Evolutionary conservation across 2,329 filamentous ascomycete species (phyloP).

Genomic region (Didymella arachidicola): DNA sequence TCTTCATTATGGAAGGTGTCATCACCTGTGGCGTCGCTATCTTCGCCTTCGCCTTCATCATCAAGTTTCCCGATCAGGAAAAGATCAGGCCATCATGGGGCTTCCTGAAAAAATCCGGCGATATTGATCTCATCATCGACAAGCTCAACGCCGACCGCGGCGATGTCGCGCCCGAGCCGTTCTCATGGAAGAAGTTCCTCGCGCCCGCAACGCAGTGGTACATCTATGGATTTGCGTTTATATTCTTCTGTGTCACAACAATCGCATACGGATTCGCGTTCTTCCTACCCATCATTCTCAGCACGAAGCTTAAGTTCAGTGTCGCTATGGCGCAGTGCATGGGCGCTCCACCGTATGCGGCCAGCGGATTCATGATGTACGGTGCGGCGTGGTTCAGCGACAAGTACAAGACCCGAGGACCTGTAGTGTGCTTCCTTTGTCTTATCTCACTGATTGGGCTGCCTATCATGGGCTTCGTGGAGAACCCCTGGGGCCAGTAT

Average conservation of each 20-base stretch:
- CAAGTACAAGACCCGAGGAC: slow-evolving; percentile 35
- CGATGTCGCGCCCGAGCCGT: slow-evolving; percentile 28
- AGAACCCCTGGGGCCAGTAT: slow-evolving; percentile 35
- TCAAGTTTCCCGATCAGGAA: slow-evolving; percentile 38
- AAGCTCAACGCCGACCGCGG: slow-evolving; percentile 34
- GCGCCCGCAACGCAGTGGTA: slow-evolving; percentile 35
- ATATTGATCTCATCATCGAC: slow-evolving; percentile 32
- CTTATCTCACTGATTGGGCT: slow-evolving; percentile 34
- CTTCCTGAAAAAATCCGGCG: slow-evolving; percentile 29
- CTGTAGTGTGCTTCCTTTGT: slow-evolving; percentile 32
- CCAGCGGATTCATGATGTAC: slow-evolving; percentile 38
- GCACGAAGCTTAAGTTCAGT: slow-evolving; percentile 34
- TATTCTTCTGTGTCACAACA: slow-evolving; percentile 33
- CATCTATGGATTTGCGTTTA: slow-evolving; percentile 35
- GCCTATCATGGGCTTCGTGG: slow-evolving; percentile 38
- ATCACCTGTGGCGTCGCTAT: slow-evolving; percentile 32
- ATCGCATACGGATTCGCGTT: slow-evolving; percentile 36
- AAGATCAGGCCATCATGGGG: slow-evolving; percentile 29
- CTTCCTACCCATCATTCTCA: slow-evolving; percentile 35
- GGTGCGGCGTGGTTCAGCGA: slow-evolving; percentile 35
- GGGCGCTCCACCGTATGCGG: slow-evolving; percentile 37
- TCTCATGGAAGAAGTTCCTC: slow-evolving; percentile 34
- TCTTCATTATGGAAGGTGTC: slow-evolving; percentile 39
- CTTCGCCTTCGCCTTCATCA: slow-evolving; percentile 31
- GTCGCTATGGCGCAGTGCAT: slow-evolving; percentile 37